phyloP scores from a whole-genome alignment of 345 rosid species.

The Populus davidiana region DNA sequence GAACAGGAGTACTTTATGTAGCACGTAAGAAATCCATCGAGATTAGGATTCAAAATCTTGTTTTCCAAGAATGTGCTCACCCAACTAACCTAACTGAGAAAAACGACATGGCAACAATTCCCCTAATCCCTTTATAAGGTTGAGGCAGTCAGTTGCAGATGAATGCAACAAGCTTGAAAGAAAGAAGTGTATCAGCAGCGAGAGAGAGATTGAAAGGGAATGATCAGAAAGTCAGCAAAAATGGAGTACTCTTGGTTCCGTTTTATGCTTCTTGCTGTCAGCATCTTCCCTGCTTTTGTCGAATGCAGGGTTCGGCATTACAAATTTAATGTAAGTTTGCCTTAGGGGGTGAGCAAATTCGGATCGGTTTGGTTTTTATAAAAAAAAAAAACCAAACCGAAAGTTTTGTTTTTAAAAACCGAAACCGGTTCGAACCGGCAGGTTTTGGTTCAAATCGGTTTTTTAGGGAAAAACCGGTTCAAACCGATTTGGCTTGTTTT shows the following conservation, averaged over 20 bases:
- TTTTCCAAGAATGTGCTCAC: conserved; percentile 43
- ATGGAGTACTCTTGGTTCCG: conserved; percentile 31
- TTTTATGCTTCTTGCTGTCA: conserved; percentile 16
- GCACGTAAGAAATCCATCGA: conserved; percentile 29
- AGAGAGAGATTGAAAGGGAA: conserved; percentile 3
- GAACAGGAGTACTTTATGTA: conserved; percentile 33
- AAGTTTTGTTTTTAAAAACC: too few species aligned
- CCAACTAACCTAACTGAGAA: conserved; percentile 40
- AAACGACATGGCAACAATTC: conserved; percentile 59
- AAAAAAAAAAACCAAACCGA: too few species aligned
- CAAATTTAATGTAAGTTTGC: conserved; percentile 34
- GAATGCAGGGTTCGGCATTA: conserved; percentile 37
- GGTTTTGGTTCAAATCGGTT: too few species aligned
- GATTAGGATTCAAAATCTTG: conserved; percentile 34
- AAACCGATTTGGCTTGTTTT: too few species aligned
- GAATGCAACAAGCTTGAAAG: conserved; percentile 10
- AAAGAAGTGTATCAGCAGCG: conserved; percentile 3
- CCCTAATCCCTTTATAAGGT: conserved; percentile 43
- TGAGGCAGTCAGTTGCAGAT: conserved; percentile 37
- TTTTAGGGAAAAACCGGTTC: too few species aligned
- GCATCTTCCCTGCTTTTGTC: conserved; percentile 28
- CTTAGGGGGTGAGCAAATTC: too few species aligned
- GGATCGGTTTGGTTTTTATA: too few species aligned
- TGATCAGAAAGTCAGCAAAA: background rate
- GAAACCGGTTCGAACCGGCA: too few species aligned